Conservation (phyloP, 176 grass and related monocot species). For the Chloris gayana region DNA sequence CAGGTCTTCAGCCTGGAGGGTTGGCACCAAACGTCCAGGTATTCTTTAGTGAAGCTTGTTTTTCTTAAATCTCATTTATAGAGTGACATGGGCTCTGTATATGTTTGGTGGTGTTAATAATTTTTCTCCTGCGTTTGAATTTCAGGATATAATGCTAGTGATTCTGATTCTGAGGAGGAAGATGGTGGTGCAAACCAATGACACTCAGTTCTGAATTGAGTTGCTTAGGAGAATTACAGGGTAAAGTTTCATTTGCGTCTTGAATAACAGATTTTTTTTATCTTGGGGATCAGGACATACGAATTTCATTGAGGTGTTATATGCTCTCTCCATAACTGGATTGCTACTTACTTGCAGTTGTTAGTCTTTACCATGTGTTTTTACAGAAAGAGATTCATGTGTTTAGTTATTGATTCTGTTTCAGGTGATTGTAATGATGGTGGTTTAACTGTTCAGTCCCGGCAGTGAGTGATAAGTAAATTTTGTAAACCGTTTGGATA, state of each 20-base stretch:
- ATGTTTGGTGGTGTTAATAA: slow-evolving; percentile 20
- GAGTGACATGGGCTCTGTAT: background rate
- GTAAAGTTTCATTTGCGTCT: slow-evolving; percentile 37
- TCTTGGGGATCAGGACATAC: background rate
- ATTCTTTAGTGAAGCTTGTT: slow-evolving; percentile 9
- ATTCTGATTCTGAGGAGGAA: slow-evolving; percentile 56
- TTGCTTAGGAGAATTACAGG: slow-evolving; percentile 36
- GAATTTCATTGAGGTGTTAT: background rate
- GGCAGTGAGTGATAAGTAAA: slow-evolving; percentile 7
- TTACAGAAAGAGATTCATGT: background rate
- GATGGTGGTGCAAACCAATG: slow-evolving; percentile 37
- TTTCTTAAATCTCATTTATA: background rate
- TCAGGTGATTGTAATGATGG: background rate
- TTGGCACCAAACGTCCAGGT: slow-evolving; percentile 60
- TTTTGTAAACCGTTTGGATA: slow-evolving; percentile 4
- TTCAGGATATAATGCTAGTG: slow-evolving; percentile 64
- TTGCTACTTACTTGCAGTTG: background rate
- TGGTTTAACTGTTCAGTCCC: background rate
- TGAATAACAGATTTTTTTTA: too few relatives aligned
- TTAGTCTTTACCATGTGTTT: background rate
- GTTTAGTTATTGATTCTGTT: background rate
- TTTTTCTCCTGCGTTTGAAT: background rate
- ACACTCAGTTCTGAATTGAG: slow-evolving; percentile 19
- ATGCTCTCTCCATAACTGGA: background rate
- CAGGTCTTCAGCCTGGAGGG: slow-evolving; percentile 48